Base-by-base conservation (phyloP, 176 grass and related monocot genomes). In the Cenchrus americanus region DNA sequence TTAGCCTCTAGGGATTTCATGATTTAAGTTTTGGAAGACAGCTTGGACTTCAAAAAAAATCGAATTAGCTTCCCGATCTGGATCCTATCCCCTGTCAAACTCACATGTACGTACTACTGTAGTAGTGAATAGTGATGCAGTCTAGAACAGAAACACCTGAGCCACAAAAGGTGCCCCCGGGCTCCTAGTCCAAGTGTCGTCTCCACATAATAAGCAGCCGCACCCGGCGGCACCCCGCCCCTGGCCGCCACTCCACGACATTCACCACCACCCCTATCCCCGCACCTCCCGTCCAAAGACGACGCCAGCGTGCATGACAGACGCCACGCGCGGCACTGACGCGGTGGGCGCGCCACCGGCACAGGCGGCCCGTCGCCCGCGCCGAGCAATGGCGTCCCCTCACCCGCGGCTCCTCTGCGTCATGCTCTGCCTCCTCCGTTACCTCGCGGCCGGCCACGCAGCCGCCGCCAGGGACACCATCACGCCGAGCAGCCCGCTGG, bases 401-500 rank as follows among this genome's bases (percentile, higher is more conserved):
- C 34, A 37, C 34, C 34, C 18, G 21, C n/a, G 21, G 8, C 58
- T 69, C 13, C 66, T 77, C 5, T 58, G 23, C 14, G 7, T 47
- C 50, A 19, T 78, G 46, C 41, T 80, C 62, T n/a, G 19, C 61
- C 50, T 34, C 47, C 18, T 86, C 13, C 14, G 69, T 14, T 37
- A 64, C 61, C 22, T 74, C 64, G 14, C 41, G 7, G 21, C 66
- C n/a, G 27, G 79, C 79, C 42, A 66, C 30, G 86, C 27, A 30
- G 27, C 27, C 1, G 61, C 43, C 5, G 24, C 60, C 6, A 71
- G 84, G 60, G 91, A 92, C 83, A 64, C 69, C 78, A 41, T 92
- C 67, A 73, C 71, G 58, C 77, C 74, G 32, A 71, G 50, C 84
- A 34, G 8, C 19, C 87, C 90, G 61, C 90, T 92, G 40, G n/a